Conservation (phyloP, 2,329 filamentous ascomycete genomes). For the Calonectria naviculata region DNA sequence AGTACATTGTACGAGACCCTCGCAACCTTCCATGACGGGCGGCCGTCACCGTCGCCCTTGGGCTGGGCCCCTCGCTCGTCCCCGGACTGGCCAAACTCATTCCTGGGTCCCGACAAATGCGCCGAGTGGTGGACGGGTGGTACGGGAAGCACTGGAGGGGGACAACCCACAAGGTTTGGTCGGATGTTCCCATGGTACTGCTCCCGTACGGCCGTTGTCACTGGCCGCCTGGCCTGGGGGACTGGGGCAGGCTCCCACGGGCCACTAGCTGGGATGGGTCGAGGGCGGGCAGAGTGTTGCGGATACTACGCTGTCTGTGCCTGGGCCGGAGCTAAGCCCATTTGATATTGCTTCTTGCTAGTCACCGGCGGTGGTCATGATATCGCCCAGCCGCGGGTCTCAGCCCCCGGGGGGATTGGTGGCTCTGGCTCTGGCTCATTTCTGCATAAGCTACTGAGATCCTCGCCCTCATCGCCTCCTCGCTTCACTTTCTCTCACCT, state of each 20-base stretch:
- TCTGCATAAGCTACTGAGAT: conserved; percentile 29
- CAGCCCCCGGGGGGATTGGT: conserved; percentile 23
- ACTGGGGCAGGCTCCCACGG: neutral
- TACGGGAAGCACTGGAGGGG: conserved; percentile 13
- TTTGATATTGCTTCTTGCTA: conserved; percentile 33
- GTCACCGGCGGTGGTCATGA: conserved; percentile 32
- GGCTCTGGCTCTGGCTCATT: conserved; percentile 32
- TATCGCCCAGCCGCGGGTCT: conserved; percentile 41
- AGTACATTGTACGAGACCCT: neutral
- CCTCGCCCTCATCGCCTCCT: conserved; percentile 20
- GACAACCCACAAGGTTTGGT: neutral
- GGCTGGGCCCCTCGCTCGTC: neutral
- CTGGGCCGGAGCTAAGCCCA: conserved; percentile 34
- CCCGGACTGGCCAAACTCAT: conserved; percentile 17
- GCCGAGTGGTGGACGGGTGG: conserved; percentile 38
- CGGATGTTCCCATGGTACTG: conserved; percentile 3
- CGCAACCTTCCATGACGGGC: conserved; percentile 14
- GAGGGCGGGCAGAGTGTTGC: neutral
- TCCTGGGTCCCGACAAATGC: conserved; percentile 29
- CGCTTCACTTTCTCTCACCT: conserved; percentile 9
- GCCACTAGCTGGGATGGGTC: conserved; percentile 3
- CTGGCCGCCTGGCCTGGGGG: conserved; percentile 10
- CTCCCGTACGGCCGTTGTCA: neutral
- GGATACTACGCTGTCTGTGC: conserved; percentile 24
- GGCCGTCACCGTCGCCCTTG: neutral